These are phyloP conservation scores for Candida loeiensis DNA, from an alignment of 805 yeast genomes.

Conservation along the genomic window DNA sequence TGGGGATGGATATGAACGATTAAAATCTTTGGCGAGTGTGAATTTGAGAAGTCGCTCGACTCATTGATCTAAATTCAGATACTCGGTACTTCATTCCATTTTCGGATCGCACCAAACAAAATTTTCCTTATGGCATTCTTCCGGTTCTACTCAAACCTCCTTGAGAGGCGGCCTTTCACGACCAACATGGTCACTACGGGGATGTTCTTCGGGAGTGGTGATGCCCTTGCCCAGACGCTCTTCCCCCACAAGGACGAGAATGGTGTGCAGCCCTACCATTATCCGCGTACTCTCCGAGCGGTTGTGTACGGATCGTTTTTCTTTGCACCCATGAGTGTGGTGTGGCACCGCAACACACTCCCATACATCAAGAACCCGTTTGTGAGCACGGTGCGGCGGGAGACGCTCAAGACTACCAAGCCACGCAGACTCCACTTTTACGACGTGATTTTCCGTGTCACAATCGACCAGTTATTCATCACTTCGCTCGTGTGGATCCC, in stretches of 20 bases:
- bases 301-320: conserved; percentile 35
- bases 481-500: conserved; percentile 43
- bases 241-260: conserved; percentile 31
- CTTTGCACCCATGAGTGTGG: conserved; percentile 38
- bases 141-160: conserved; percentile 20
- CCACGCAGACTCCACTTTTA: conserved; percentile 16
- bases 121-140: conserved; percentile 11
- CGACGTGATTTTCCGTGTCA: conserved; percentile 26
- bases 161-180: conserved; percentile 46
- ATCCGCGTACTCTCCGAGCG: conserved; percentile 33
- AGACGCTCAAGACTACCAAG: conserved; percentile 6
- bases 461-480: conserved; percentile 34
- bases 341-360: conserved; percentile 37
- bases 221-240: conserved; percentile 38
- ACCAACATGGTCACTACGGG: conserved; percentile 58
- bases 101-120: background rate
- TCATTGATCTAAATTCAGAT: no score
- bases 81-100: no score
- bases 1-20: no score
- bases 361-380: conserved; percentile 37
- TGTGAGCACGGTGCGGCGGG: conserved; percentile 17
- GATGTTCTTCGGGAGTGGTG: conserved; percentile 40
- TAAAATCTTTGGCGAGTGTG: no score
- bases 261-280: conserved; percentile 21
- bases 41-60: no score